Evolutionary conservation across 176 grass and related monocot genomes (phyloP).

Genomic region (Urochloa ruziziensis): DNA sequence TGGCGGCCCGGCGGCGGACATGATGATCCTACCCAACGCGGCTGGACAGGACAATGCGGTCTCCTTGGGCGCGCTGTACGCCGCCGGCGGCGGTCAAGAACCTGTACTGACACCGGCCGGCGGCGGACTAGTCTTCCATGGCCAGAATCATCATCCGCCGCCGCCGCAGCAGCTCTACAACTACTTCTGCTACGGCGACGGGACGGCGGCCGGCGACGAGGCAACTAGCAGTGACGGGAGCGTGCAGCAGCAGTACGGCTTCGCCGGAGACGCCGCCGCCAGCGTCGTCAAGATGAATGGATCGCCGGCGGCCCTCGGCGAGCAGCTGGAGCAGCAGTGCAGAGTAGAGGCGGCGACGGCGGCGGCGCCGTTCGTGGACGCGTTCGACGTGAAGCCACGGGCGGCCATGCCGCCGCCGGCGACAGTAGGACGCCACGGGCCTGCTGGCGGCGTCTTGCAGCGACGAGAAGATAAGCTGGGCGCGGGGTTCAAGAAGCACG

Average conservation of each 20-base stretch:
- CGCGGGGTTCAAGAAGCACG: neutral
- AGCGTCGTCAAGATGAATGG: neutral
- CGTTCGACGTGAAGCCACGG: conserved; percentile 18
- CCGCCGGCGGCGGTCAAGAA: neutral
- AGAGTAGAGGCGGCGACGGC: conserved; percentile 24
- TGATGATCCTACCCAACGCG: neutral
- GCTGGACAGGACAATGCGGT: neutral
- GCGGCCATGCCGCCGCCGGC: neutral
- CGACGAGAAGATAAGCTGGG: neutral
- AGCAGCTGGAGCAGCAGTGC: conserved; percentile 24
- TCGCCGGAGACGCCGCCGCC: neutral
- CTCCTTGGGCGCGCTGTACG: conserved; percentile 20
- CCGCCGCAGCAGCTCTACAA: conserved; percentile 2
- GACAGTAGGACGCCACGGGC: neutral
- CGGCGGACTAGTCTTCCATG: neutral
- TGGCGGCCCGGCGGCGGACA: neutral
- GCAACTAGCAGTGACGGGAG: neutral
- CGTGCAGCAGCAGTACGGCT: neutral
- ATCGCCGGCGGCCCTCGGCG: neutral
- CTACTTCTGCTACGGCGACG: conserved; percentile 46
- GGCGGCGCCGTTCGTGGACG: neutral
- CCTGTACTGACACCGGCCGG: neutral
- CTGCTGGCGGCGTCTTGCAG: neutral
- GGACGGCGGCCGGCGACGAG: neutral
- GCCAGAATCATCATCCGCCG: neutral